Percentiles rank a stretch among this genome's conserved stretches.
phyloP scores from a whole-genome alignment of 1,284 basidiomycete genomes.

The Coniferiporia weirii region DNA sequence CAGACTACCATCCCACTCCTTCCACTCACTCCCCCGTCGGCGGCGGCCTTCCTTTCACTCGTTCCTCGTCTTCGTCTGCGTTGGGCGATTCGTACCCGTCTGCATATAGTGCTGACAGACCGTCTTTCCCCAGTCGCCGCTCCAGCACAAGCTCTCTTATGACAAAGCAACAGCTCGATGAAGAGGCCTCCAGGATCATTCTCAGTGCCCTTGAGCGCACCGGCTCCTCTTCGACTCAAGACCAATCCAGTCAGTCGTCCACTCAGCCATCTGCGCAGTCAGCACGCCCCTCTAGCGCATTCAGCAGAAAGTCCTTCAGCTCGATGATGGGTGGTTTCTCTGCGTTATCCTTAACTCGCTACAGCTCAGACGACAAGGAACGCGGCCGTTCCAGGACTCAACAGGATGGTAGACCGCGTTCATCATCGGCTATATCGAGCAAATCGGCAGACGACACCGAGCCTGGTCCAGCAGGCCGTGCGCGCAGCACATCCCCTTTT shows the following conservation, averaged over 20 bases:
- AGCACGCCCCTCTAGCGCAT: slow-evolving; percentile 39
- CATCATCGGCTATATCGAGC: slow-evolving; percentile 41
- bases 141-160: slow-evolving; percentile 13
- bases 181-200: slow-evolving; percentile 36
- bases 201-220: slow-evolving; percentile 48
- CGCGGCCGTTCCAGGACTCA: slow-evolving; percentile 23
- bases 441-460: slow-evolving; percentile 29
- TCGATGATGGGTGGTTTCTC: slow-evolving; percentile 68
- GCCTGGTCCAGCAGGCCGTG: slow-evolving; percentile 34
- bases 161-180: slow-evolving; percentile 34
- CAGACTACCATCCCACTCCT: slow-evolving; percentile 1
- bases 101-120: slow-evolving; percentile 12
- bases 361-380: slow-evolving; percentile 38
- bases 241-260: slow-evolving; percentile 7
- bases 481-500: slow-evolving; percentile 71
- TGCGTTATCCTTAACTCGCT: slow-evolving; percentile 52
- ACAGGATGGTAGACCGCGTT: slow-evolving; percentile 40
- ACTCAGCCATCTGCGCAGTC: neutral
- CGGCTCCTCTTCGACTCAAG: slow-evolving; percentile 26
- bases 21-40: slow-evolving; percentile 11
- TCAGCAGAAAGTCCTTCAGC: slow-evolving; percentile 57
- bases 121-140: slow-evolving; percentile 11
- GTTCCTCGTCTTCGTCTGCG: slow-evolving; percentile 15
- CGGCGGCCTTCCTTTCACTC: slow-evolving; percentile 14
- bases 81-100: slow-evolving; percentile 10